Evolutionary conservation across 1,139 yeast species (phyloP).

Genomic region (Nakaseomyces glabratus): DNA sequence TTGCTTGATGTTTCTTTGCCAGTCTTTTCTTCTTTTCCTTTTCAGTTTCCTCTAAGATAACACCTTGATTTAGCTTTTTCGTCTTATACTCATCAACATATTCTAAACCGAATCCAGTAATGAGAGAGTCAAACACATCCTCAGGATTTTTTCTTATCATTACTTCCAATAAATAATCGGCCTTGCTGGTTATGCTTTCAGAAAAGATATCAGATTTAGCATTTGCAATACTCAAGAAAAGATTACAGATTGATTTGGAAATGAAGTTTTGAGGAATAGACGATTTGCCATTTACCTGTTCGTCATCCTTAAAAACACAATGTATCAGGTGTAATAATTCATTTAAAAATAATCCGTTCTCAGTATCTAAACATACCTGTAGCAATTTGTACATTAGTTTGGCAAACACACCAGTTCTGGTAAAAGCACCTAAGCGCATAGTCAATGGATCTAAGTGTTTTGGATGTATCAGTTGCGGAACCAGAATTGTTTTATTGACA

Average conservation of each 20-base stretch:
- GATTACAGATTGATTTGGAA: slow-evolving; percentile 47
- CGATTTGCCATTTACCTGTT: slow-evolving; percentile 34
- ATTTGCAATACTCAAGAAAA: slow-evolving; percentile 44
- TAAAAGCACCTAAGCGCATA: slow-evolving; percentile 39
- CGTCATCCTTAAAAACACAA: slow-evolving; percentile 53
- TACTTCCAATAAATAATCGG: slow-evolving; percentile 45
- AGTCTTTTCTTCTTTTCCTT: slow-evolving; percentile 44
- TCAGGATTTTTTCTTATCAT: slow-evolving; percentile 41
- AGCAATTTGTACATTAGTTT: slow-evolving; percentile 50
- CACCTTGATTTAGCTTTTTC: slow-evolving; percentile 37
- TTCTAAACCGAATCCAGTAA: slow-evolving; percentile 50
- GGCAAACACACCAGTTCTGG: slow-evolving; percentile 46
- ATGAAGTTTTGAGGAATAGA: slow-evolving; percentile 41
- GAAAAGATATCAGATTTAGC: slow-evolving; percentile 37
- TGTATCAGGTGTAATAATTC: slow-evolving; percentile 59
- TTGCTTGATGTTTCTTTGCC: slow-evolving; percentile 58
- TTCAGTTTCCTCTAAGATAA: slow-evolving; percentile 43
- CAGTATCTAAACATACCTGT: slow-evolving; percentile 41
- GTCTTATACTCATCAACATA: slow-evolving; percentile 43
- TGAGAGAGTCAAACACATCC: slow-evolving; percentile 42
- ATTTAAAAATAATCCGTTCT: slow-evolving; percentile 47
- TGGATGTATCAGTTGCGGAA: slow-evolving; percentile 33
- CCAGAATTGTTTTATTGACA: slow-evolving; percentile 39
- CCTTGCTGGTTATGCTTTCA: slow-evolving; percentile 41
- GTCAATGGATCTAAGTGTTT: slow-evolving; percentile 29